Percentiles rank a stretch among this genome's conserved stretches.
Conservation (phyloP, 495 filamentous ascomycete genomes). For the Durotheca rogersii region DNA sequence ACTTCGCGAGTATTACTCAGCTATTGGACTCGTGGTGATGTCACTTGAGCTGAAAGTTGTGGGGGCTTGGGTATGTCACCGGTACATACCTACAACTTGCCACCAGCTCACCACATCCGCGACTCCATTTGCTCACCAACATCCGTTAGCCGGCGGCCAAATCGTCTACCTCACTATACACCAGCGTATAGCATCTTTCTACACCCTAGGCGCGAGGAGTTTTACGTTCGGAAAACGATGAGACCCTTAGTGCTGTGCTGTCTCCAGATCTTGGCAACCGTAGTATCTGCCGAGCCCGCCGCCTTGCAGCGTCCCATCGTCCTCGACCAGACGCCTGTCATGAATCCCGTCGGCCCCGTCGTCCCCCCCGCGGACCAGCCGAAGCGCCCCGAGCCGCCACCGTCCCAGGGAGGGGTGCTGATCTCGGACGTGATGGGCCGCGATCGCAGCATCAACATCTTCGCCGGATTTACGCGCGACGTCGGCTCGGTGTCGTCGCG, state of each 20-base stretch:
- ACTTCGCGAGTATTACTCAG: no score
- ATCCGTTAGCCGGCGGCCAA: no score
- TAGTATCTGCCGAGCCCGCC: constrained; percentile 20
- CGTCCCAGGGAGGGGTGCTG: constrained; percentile 48
- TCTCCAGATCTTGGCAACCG: constrained; percentile 18
- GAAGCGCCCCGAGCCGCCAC: constrained; percentile 41
- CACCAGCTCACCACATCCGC: no score
- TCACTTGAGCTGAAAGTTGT: no score
- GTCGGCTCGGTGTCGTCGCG: constrained; percentile 70
- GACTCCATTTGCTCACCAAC: no score
- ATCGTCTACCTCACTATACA: no score
- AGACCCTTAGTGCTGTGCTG: constrained; percentile 13
- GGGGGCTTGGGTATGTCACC: no score
- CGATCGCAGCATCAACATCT: constrained; percentile 80
- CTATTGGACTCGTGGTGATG: no score
- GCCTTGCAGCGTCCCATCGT: constrained; percentile 11
- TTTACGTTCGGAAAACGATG: constrained; percentile 21
- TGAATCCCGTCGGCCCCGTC: constrained; percentile 39
- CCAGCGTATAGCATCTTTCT: not conserved
- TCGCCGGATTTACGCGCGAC: constrained; percentile 81
- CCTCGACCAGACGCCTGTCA: constrained; percentile 38
- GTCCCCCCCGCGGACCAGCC: constrained; percentile 38
- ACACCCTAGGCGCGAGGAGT: not conserved
- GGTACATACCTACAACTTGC: no score
- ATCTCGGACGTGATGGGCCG: constrained; percentile 86